Conservation (phyloP, 2,329 filamentous ascomycete species). For the Neospermospora avenae region DNA sequence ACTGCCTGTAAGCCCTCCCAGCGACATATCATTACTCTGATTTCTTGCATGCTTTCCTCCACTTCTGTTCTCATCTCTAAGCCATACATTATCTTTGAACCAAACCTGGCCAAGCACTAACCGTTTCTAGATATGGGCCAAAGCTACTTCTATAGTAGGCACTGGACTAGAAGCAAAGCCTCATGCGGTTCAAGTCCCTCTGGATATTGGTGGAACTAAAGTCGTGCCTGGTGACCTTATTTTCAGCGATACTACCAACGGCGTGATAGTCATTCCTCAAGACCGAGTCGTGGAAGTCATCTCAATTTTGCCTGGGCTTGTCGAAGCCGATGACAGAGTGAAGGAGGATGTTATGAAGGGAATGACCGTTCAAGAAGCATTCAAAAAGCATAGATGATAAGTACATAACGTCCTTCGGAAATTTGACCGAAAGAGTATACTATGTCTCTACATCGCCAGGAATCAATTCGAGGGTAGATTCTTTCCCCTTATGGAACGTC, state of each 20-base stretch:
- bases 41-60: too few relatives aligned
- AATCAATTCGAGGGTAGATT: background rate
- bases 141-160: constrained; percentile 55
- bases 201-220: constrained; percentile 43
- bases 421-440: background rate
- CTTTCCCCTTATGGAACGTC: too few relatives aligned
- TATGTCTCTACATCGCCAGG: too few relatives aligned
- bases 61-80: too few relatives aligned
- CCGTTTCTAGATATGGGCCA: constrained; percentile 48
- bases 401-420: background rate
- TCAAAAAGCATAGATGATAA: constrained; percentile 43
- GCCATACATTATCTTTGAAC: too few relatives aligned
- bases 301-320: constrained; percentile 42
- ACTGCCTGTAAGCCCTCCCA: constrained; percentile 54
- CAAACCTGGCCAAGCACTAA: background rate
- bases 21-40: background rate
- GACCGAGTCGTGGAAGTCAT: constrained; percentile 58
- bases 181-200: constrained; percentile 48
- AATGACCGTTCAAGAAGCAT: constrained; percentile 62
- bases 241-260: constrained; percentile 67
- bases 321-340: constrained; percentile 55
- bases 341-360: constrained; percentile 62
- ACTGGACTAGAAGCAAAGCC: constrained; percentile 54
- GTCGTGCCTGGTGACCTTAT: constrained; percentile 61
- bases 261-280: constrained; percentile 64